A percentile compares a stretch with the other conserved stretches of the same genome.
These are phyloP conservation scores for Trichoderma atroviride DNA, from an alignment of 2,329 filamentous ascomycete genomes.

Conservation along the genomic window DNA sequence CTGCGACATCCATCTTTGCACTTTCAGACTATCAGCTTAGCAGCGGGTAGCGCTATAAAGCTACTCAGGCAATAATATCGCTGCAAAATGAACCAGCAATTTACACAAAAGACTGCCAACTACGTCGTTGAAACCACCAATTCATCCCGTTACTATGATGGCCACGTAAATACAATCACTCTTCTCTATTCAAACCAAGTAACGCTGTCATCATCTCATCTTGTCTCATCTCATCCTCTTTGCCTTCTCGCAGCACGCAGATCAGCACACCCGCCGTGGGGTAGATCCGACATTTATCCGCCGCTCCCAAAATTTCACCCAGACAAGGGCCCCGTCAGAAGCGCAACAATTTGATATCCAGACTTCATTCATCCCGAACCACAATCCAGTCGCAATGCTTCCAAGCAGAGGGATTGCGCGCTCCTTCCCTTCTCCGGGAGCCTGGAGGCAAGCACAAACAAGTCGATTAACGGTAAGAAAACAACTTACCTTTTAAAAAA, in stretches of 20 bases:
- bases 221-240: background rate
- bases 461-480: constrained; percentile 35
- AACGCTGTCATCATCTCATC: background rate
- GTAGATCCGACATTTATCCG: constrained; percentile 43
- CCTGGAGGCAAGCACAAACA: constrained; percentile 36
- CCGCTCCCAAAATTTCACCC: constrained; percentile 36
- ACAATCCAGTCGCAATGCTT: constrained; percentile 44
- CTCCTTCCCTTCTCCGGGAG: constrained; percentile 41
- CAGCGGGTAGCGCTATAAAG: background rate
- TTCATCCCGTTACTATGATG: background rate
- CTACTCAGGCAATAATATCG: background rate
- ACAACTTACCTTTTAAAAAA: background rate
- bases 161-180: background rate
- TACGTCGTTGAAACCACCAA: background rate
- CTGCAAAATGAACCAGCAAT: background rate
- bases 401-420: constrained; percentile 50
- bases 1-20: background rate
- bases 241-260: background rate
- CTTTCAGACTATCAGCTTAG: background rate
- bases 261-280: constrained; percentile 19
- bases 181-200: background rate
- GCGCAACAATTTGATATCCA: constrained; percentile 27
- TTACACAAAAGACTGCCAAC: background rate
- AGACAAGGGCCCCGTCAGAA: constrained; percentile 29
- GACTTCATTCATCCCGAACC: background rate